Conservation (phyloP, 352 stramenopile genomes). For the Pythium volutum region DNA sequence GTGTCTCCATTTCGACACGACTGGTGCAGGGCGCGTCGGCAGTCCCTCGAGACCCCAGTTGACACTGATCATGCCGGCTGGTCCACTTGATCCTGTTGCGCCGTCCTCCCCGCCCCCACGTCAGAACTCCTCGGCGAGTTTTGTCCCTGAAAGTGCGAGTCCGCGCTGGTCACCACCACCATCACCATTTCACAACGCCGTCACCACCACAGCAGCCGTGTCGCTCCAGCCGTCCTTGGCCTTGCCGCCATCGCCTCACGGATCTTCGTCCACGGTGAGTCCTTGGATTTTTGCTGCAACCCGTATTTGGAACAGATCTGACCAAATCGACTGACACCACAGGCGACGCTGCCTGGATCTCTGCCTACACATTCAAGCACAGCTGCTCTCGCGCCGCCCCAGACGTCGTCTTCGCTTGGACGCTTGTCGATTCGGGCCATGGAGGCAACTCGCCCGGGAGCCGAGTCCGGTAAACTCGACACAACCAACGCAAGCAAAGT, state of each 20-base stretch:
- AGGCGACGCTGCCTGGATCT: neutral
- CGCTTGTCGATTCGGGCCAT: slow-evolving; percentile 17
- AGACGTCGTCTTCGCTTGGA: slow-evolving; percentile 1
- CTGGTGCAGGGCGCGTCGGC: neutral
- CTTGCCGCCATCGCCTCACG: slow-evolving; percentile 8
- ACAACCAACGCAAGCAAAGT: neutral
- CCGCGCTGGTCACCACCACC: slow-evolving; percentile 1
- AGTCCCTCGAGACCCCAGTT: slow-evolving; percentile 10
- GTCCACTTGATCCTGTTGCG: neutral
- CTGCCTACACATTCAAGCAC: neutral
- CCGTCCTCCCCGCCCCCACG: neutral
- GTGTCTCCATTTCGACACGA: slow-evolving; percentile 40
- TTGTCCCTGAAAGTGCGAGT: neutral
- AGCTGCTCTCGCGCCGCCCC: neutral
- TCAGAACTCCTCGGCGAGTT: slow-evolving; percentile 1
- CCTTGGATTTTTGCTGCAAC: neutral
- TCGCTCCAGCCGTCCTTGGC: neutral
- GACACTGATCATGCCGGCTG: neutral
- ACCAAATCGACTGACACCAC: neutral
- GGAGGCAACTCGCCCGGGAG: slow-evolving; percentile 4
- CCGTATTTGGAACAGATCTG: neutral
- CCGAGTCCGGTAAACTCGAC: slow-evolving; percentile 5
- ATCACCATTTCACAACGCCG: neutral
- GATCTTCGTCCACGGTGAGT: slow-evolving; percentile 4
- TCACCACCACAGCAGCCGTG: no score